Percentiles rank a stretch among this genome's conserved stretches.
Conservation (phyloP, 176 grass and related monocot species). For the Coix lacrymajobi region DNA sequence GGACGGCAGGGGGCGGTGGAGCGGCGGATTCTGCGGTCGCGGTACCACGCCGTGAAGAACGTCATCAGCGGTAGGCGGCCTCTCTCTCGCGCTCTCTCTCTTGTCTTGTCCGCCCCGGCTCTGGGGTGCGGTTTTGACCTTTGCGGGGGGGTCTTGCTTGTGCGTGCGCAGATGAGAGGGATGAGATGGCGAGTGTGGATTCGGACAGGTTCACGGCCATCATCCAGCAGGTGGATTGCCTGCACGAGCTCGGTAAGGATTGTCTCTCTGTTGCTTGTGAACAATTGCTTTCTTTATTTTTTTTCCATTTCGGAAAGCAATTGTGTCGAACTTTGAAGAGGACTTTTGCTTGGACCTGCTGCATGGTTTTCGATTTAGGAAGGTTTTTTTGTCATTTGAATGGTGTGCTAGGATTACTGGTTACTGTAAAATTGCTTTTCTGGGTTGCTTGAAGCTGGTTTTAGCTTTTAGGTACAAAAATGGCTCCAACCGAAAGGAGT, state of each 20-base stretch:
- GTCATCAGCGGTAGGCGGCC: slow-evolving; percentile 59
- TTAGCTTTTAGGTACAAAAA: background rate
- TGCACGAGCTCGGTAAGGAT: slow-evolving; percentile 70
- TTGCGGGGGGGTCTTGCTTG: background rate
- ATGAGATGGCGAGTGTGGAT: slow-evolving; percentile 56
- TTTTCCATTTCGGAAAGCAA: background rate
- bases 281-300: background rate
- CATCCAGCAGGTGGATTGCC: slow-evolving; percentile 72
- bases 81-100: background rate
- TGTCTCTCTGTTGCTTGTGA: background rate
- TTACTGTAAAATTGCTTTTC: background rate
- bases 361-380: background rate
- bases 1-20: slow-evolving; percentile 32
- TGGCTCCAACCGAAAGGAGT: background rate
- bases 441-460: background rate
- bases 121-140: background rate
- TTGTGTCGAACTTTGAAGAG: background rate
- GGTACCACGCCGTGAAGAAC: slow-evolving; percentile 69
- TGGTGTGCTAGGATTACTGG: background rate
- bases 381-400: background rate
- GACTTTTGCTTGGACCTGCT: background rate
- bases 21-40: slow-evolving; percentile 70
- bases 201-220: slow-evolving; percentile 63
- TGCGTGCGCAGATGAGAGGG: slow-evolving; percentile 58
- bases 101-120: background rate